Evolutionary conservation across 2,329 filamentous ascomycete species (phyloP), one percentile per base, ranked within the genome.

Genomic region (Stromatinia cepivora): DNA sequence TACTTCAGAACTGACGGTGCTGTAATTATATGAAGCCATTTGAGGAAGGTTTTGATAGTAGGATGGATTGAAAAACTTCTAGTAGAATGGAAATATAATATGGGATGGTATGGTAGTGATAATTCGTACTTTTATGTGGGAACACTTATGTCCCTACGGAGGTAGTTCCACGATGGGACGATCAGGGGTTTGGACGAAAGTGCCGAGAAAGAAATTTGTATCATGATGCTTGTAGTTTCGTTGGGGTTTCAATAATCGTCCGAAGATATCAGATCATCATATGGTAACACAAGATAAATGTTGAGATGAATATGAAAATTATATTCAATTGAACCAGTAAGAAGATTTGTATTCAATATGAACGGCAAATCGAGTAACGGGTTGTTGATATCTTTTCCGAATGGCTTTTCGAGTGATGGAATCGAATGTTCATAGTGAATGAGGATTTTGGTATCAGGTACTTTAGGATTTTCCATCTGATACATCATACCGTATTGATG

Each of bases 11-110:
- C 69, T 72, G 25, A 73, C 70, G 53, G 71, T 71, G 45, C 70
- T 75, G 52, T 73, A 73, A 69, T 73, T 72, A 62, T 74, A 75
- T 50, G 74, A 73, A 72, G 76, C 74, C 76, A 77, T 77, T 75
- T 66, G 67, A 67, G 39, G 50, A 50, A 45, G 59, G 57, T n/a
- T n/a, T 17, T 25, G 69, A 52, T 66, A 65, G 56, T 67, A 61
- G 46, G 39, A 68, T 48, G 58, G 52, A 66, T 36, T 52, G 61
- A 39, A 20, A 71, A 64, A 62, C 45, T 67, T 52, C 20, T 67
- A 61, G 69, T 67, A 63, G 66, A 57, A 66, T 6, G 65, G 42
- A 54, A n/a, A 46, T 70, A 73, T 74, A 69, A 75, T 74, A 76
- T 72, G 70, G 53, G 68, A n/a, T 36, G 39, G 36, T 36, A n/a